Evolutionary conservation across 148 eudicot genomes (phyloP), one percentile per base, ranked within the genome.

Genomic region (Polygonum maritimum): DNA sequence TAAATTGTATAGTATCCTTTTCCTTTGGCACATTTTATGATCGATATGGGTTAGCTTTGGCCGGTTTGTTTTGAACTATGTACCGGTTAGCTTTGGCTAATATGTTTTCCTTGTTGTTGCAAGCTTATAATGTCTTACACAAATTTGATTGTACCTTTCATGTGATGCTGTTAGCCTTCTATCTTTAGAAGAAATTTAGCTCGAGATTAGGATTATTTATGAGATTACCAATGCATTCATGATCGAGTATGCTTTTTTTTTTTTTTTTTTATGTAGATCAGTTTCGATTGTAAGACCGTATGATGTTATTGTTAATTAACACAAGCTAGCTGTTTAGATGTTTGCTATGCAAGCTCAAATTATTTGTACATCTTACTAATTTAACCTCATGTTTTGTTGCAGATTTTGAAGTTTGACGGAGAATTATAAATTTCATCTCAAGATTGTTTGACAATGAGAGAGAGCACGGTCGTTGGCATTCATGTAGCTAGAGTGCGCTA

Each of bases 361-460:
- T 18, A 14, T 15, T 15, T 14, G 13, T 3, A 14, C 13, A 35
- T 33, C 41, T 65, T 65, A 33, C 70, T 65, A 65, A 65, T 35
- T 35, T 65, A 35, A 40, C 19, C 70, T 65, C 41, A 14, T 65
- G 19, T 35, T 65, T 65, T 35, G n/a, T 65, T 65, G 70, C 70
- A 65, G 70, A 35, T 55, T n/a, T 18, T 55, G 62, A 55, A 18
- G 5, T n/a, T 15, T 14, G 70, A 33, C 35, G 70, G 15, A 33
- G 35, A 15, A n/a, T 35, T 65, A 65, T 5, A 33, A 65, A 14
- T 14, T 65, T 65, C 70, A 65, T 65, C 70, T 35, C n/a, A 15
- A 65, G 70, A 65, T 65, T 35, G 70, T 65, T 15, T 65, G 70
- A 65, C 70, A 15, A 65, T 35, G 70, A 65, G 70, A 65, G 70